Base-by-base conservation (phyloP, 164 flowering plant genomes). In the Litsea cubeba region DNA sequence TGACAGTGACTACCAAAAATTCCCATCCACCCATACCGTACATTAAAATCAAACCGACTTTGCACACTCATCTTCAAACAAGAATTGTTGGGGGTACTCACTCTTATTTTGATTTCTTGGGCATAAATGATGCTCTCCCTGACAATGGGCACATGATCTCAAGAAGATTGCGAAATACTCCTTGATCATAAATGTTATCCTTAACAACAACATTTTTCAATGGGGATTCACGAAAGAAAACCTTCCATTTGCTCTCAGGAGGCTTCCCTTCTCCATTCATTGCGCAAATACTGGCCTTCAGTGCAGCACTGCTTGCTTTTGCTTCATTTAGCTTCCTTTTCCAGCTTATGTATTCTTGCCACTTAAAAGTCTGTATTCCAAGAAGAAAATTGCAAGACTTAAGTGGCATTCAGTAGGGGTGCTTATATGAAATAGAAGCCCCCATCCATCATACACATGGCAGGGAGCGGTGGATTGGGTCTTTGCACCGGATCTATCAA, bases 321-420 rank as follows among this genome's bases (percentile, higher is more conserved):
- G 97, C 94, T 82, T 95, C 97, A 40, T 86, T 84, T 57, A 95
- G 62, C 81, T 86, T 89, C 81, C 75, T 85, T 80, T 85, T 89
- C 91, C 89, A 91, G 78, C 83, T 87, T 66, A 87, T 35, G 81
- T 93, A 85, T 50, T 93, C 97, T 76, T 90, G 84, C 98, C 99
- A 95, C 82, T 95, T 95, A 80, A 90, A 91, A 35, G 90, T 88
- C 98, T 93, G 84, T 32, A 69, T 20, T 58, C 69, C 60, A 49
- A 65, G 49, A n/a, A 62, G 60, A 70, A 57, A 70, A 71, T 23
- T 26, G 15, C 14, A 49, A 14, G 3, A 40, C 46, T 40, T 7
- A 40, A 40, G 5, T 18, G 18, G n/a, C 60, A 54, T 4, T 14
- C n/a, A 20, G n/a, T 54, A 54, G 64, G 57, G 26, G 71, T 50